Percentiles rank a stretch among this genome's conserved stretches.
Evolutionary conservation across 768 basidiomycete genomes (phyloP).

Genomic region (Mycena venus): DNA sequence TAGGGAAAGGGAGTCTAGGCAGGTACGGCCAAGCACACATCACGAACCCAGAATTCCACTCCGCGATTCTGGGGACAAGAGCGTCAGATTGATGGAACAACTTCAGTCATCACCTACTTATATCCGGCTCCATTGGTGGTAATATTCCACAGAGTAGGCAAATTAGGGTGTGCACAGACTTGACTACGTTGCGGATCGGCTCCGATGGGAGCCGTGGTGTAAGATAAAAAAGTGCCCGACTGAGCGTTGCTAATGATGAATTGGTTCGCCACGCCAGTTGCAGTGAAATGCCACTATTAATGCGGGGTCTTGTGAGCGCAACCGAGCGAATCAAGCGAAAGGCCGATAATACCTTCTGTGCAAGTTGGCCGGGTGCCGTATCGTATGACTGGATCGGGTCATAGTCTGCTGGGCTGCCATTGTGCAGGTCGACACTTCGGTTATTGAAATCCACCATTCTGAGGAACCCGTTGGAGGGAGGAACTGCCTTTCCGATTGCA

Average conservation of each 20-base stretch:
- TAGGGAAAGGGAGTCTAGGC: background rate
- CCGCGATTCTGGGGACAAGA: background rate
- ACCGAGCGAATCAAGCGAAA: background rate
- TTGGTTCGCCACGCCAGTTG: background rate
- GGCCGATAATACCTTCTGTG: background rate
- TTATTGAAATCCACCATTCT: background rate
- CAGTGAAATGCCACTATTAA: background rate
- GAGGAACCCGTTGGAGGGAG: background rate
- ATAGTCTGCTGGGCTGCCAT: background rate
- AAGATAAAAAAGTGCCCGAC: background rate
- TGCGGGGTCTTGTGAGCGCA: background rate
- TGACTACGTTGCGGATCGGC: background rate
- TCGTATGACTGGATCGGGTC: background rate
- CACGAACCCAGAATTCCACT: background rate
- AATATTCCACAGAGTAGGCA: background rate
- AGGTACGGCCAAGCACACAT: background rate
- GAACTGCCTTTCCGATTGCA: background rate
- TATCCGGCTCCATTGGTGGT: background rate
- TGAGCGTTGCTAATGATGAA: background rate
- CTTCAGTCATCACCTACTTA: background rate
- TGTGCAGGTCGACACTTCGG: conserved; percentile 2
- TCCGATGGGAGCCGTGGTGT: background rate
- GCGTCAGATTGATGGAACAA: background rate
- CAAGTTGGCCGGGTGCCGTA: background rate
- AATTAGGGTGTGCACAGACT: background rate